Evolutionary conservation across 2,329 filamentous ascomycete genomes (phyloP).

Genomic region (Talaromyces marneffei): DNA sequence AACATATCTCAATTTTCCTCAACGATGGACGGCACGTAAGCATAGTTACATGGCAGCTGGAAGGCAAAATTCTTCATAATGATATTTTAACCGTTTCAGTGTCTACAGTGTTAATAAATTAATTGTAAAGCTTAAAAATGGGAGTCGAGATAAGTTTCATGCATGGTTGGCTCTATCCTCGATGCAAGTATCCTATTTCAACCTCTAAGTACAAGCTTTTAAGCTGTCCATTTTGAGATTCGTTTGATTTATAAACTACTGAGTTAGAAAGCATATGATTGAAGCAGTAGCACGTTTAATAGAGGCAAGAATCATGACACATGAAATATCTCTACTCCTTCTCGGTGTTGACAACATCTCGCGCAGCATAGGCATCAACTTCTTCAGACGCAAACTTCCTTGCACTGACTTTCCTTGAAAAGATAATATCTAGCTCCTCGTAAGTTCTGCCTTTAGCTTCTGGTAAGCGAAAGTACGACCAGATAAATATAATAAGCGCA

Average conservation of each 20-base stretch:
- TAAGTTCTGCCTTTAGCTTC: slow-evolving; percentile 35
- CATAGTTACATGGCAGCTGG: background rate
- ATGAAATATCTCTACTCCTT: background rate
- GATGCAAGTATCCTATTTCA: background rate
- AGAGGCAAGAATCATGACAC: background rate
- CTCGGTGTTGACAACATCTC: slow-evolving; percentile 13
- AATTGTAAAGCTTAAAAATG: background rate
- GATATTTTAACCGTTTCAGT: background rate
- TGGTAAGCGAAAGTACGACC: slow-evolving; percentile 14
- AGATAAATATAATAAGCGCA: slow-evolving; percentile 12
- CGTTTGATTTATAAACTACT: background rate
- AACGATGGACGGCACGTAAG: background rate
- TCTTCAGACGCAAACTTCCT: slow-evolving; percentile 62
- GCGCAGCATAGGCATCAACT: slow-evolving; percentile 51
- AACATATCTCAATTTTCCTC: background rate
- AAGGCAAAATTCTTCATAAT: background rate
- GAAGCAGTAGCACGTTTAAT: background rate
- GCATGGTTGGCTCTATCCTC: background rate
- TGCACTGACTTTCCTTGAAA: slow-evolving; percentile 64
- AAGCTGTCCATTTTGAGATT: background rate
- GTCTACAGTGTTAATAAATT: background rate
- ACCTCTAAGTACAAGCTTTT: background rate
- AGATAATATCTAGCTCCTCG: slow-evolving; percentile 38
- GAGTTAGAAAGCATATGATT: too few species aligned
- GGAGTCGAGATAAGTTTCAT: background rate